Conservation (phyloP, 2,329 filamentous ascomycete genomes). For the Sarocladium strictum region DNA sequence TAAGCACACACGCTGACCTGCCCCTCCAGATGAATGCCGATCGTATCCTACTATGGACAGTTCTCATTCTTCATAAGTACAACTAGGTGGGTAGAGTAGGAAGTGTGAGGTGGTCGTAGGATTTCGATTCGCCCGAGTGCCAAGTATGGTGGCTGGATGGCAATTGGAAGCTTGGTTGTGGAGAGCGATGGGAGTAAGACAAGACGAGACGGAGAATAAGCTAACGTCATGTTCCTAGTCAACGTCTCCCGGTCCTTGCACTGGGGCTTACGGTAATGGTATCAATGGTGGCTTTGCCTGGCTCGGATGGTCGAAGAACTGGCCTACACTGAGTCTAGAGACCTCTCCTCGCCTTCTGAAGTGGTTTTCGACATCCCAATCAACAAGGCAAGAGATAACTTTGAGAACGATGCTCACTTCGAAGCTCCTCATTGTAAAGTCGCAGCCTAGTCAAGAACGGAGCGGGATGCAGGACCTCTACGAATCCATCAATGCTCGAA, state of each 20-base stretch:
- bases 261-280: too few relatives aligned
- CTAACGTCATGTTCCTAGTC: not conserved
- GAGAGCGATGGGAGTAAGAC: not conserved
- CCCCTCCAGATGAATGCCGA: not conserved
- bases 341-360: too few relatives aligned
- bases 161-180: not conserved
- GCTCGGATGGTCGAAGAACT: too few relatives aligned
- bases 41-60: not conserved
- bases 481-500: not conserved
- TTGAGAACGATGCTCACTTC: too few relatives aligned
- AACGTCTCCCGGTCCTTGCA: too few relatives aligned
- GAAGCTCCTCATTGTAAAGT: not conserved
- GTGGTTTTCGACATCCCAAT: too few relatives aligned
- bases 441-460: not conserved
- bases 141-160: not conserved
- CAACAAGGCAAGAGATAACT: too few relatives aligned
- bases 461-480: too few relatives aligned
- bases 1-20: not conserved
- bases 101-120: not conserved
- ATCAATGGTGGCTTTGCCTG: too few relatives aligned
- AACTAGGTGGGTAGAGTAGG: too few relatives aligned
- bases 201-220: not conserved
- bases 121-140: not conserved
- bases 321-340: too few relatives aligned
- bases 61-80: not conserved